Base-by-base conservation (phyloP, 108 stramenopile species). In the Ochromonas danica region DNA sequence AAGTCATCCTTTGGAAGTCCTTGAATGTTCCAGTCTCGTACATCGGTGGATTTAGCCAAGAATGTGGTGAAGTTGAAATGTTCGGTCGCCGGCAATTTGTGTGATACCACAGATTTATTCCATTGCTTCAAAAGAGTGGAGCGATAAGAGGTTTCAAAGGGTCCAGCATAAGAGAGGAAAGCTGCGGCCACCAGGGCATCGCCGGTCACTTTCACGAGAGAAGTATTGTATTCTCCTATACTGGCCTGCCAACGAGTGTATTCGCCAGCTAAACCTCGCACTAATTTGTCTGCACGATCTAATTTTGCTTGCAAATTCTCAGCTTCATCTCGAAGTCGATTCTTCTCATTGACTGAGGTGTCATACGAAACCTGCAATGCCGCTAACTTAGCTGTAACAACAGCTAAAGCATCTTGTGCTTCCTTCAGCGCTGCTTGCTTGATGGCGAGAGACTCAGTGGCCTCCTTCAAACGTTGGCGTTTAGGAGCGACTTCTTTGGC, bases 401-500 rank as follows among this genome's bases (percentile, higher is more conserved):
- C 85, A 30, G 84, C 87, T 14, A 90, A 85, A 61, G 80, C 83
- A 0, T 78, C 88, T 61, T 87, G 86, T 0, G 90, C 90, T 6
- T 83, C 85, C 42, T 81, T 78, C 28, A 90, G 60, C 14, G 82
- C 80, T 14, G 82, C 81, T 63, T 89, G 86, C 71, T 89, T 89
- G 1, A 77, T 42, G 3, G 83, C 84, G 22, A 90, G 81, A 36
- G 62, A 61, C 1, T 87, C 82, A 83, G 83, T 82, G 27, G 90
- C 90, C 3, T 72, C 83, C 43, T 87, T 83, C 43, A 89, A 80
- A 33, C 81, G 80, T 0, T 83, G 86, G 0, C 90, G 42, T 83
- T 90, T 90, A 30, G 90, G 90, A n/a, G 89, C 90, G 3, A 90
- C 90, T 31, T 89, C 88, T 42, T 86, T 86, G 30, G 85, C 80